Conservation (phyloP, 345 rosid species). For the Euphorbia lathyris region DNA sequence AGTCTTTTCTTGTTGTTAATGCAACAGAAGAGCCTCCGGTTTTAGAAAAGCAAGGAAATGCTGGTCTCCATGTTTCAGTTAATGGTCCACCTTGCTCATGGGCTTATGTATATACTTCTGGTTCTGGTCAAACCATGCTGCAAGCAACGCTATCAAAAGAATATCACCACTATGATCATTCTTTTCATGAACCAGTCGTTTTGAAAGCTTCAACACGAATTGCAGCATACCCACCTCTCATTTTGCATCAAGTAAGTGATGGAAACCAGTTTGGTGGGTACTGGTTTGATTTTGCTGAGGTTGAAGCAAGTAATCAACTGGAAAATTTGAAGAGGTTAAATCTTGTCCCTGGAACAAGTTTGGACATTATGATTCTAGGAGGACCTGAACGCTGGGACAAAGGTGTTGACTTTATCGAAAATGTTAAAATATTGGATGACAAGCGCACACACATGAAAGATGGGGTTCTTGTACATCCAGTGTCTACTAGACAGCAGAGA, state of each 20-base stretch:
- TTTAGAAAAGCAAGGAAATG: conserved; percentile 29
- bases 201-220: conserved; percentile 68
- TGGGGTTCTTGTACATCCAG: conserved; percentile 40
- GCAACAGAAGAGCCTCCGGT: conserved; percentile 42
- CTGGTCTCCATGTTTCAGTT: conserved; percentile 28
- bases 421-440: conserved; percentile 47
- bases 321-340: conserved; percentile 49
- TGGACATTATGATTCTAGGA: conserved; percentile 68
- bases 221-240: conserved; percentile 75
- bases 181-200: conserved; percentile 47
- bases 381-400: conserved; percentile 87
- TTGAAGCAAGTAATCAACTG: conserved; percentile 40
- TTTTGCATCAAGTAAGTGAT: conserved; percentile 59
- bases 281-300: conserved; percentile 51
- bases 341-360: conserved; percentile 83
- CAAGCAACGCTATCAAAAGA: conserved; percentile 76
- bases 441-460: conserved; percentile 33
- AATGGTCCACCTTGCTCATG: conserved; percentile 76
- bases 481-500: conserved; percentile 41
- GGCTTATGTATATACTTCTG: conserved; percentile 58
- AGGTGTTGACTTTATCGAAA: conserved; percentile 52
- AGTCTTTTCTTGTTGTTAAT: conserved; percentile 59
- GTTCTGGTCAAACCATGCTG: conserved; percentile 68
- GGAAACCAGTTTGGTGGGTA: conserved; percentile 89
- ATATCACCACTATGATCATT: conserved; percentile 45